Base-by-base conservation (phyloP, 441 rosid species). In the Kokia cookei region DNA sequence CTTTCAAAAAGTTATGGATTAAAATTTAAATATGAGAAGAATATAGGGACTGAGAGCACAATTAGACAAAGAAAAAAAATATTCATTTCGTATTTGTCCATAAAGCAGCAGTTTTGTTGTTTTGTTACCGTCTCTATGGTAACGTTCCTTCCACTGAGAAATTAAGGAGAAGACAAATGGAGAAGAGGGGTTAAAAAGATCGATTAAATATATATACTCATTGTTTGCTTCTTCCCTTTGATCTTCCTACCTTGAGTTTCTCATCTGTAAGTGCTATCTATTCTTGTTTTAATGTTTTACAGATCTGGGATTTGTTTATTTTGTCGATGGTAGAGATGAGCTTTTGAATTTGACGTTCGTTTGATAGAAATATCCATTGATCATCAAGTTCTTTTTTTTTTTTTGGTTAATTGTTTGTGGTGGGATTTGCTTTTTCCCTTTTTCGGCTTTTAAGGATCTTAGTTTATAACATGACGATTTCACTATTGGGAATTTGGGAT, bases 141-240 rank as follows among this genome's bases (percentile, higher is more conserved):
- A 8, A 27, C 42, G 14, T 27, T 35, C 51, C 53, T 42, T 15
- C 4, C 47, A 57, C 51, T 51, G 67, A 11, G 32, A 11, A 19
- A 72, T 55, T 29, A 59, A 32, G 62, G 61, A 71, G 73, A 57
- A 71, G 73, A 71, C 64, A 70, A 70, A 45, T 9, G 55, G 40
- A 29, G 65, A 24, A 55, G 26, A 14, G 59, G 55, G 26, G n/a
- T 27, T 50, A 24, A 69, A 50, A 54, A 51, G 8, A 13, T 40
- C 48, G 5, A 50, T 32, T 32, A 10, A 13, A 13, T 5, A 5
- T 32, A 32, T 17, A 29, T 45, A 40, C 29, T 24, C 66, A 3
- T 42, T n/a, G 12, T 14, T 59, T 13, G 12, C 50, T 71, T 70
- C 64, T 66, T 48, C 71, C 40, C 71, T 58, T 58, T 58, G 65